These are phyloP conservation scores for Cucurbita pepo DNA, from an alignment of 306 rosid genomes.

Conservation along the genomic window DNA sequence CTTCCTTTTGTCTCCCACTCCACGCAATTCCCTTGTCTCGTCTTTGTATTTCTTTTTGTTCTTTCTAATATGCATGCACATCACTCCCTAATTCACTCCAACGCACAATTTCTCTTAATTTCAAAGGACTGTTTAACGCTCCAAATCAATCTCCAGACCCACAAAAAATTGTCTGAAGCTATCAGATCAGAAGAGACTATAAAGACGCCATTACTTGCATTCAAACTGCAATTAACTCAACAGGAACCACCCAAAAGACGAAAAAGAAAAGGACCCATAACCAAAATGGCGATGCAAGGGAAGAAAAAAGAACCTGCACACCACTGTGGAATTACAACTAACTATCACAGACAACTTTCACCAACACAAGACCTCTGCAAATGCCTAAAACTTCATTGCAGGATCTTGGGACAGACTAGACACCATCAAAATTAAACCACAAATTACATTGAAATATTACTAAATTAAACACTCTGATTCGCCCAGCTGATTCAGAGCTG, in stretches of 20 bases:
- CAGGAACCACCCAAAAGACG: not conserved
- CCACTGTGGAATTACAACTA: constrained; percentile 1
- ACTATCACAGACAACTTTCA: not conserved
- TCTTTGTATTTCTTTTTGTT: too few relatives aligned
- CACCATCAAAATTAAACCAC: not conserved
- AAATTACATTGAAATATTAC: not conserved
- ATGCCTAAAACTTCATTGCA: constrained; percentile 60
- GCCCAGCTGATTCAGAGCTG: constrained; percentile 13
- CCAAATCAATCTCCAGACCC: too few relatives aligned
- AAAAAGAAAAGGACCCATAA: not conserved
- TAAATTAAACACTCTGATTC: not conserved
- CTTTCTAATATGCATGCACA: too few relatives aligned
- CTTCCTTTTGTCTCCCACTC: not conserved
- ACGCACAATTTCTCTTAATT: too few relatives aligned
- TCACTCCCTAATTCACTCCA: too few relatives aligned
- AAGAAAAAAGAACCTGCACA: constrained; percentile 1
- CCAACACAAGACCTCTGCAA: constrained; percentile 34
- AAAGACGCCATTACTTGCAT: not conserved
- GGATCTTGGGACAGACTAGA: constrained; percentile 16
- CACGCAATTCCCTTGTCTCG: not conserved
- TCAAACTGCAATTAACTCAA: not conserved
- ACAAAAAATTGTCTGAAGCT: not conserved
- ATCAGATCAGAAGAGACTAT: not conserved
- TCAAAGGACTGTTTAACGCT: too few relatives aligned
- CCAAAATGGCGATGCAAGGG: constrained; percentile 2